Percentiles rank a stretch among this genome's conserved stretches.
Conservation (phyloP, 2,329 filamentous ascomycete species). For the Colletotrichum falcatum region DNA sequence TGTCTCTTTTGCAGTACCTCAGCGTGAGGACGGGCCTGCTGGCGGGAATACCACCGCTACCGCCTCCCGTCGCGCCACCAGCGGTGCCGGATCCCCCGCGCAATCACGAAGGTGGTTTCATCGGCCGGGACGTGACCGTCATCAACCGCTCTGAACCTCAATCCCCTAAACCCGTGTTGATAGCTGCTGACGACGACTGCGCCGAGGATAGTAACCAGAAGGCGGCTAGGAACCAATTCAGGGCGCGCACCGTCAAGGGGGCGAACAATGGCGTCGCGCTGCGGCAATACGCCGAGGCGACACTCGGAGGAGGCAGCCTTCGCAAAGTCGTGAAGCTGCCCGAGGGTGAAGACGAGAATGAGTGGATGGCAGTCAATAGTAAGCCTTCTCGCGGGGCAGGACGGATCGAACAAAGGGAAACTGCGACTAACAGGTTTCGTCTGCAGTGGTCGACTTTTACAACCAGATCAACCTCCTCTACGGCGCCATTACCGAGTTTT, state of each 20-base stretch:
- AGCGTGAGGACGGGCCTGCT: slow-evolving; percentile 45
- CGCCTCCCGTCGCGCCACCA: slow-evolving; percentile 24
- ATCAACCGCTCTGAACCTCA: slow-evolving; percentile 35
- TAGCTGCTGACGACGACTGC: slow-evolving; percentile 46
- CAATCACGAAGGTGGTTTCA: slow-evolving; percentile 12
- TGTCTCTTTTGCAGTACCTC: slow-evolving; percentile 41
- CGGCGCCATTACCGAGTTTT: slow-evolving; percentile 98
- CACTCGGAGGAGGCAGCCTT: slow-evolving; percentile 92
- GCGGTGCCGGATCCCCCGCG: slow-evolving; percentile 39
- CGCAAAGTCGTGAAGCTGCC: slow-evolving; percentile 97
- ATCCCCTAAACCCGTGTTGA: slow-evolving; percentile 43
- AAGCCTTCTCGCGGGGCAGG: slow-evolving; percentile 48
- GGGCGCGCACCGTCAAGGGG: slow-evolving; percentile 86
- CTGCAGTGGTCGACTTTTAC: slow-evolving; percentile 97
- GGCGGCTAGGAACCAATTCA: slow-evolving; percentile 85
- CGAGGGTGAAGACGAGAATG: slow-evolving; percentile 96
- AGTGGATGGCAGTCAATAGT: slow-evolving; percentile 99
- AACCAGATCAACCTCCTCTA: slow-evolving; percentile 99
- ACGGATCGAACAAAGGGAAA: not conserved
- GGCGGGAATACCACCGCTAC: slow-evolving; percentile 32
- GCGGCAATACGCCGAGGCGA: slow-evolving; percentile 97
- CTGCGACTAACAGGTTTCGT: slow-evolving; percentile 45
- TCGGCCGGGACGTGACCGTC: slow-evolving; percentile 42
- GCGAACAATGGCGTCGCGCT: slow-evolving; percentile 87
- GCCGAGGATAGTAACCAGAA: slow-evolving; percentile 77